Percentiles rank a stretch among this genome's conserved stretches.
phyloP scores from a whole-genome alignment of 2,329 filamentous ascomycete species.

The Cladosporium sp. region DNA sequence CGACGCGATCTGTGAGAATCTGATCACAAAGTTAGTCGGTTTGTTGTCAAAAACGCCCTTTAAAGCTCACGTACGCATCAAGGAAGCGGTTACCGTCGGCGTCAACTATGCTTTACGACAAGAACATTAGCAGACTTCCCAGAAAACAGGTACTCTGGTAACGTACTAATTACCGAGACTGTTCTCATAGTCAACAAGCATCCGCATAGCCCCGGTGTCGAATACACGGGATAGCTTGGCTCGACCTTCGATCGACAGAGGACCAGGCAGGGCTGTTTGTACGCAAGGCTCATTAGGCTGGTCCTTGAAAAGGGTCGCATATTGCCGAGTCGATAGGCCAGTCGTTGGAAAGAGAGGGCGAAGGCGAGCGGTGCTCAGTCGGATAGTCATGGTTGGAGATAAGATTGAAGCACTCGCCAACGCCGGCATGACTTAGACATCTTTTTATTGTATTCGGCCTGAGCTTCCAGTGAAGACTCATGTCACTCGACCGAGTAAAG shows the following conservation, averaged over 20 bases:
- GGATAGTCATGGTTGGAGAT: not conserved
- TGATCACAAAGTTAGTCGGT: no score
- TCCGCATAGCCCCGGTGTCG: not conserved
- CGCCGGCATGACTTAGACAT: no score
- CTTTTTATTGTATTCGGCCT: no score
- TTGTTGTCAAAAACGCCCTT: no score
- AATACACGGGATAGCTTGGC: not conserved
- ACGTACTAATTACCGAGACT: not conserved
- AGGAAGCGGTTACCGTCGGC: not conserved
- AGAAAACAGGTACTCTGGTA: not conserved
- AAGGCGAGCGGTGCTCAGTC: not conserved
- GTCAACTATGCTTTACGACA: not conserved
- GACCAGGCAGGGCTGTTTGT: not conserved
- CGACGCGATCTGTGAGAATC: slow-evolving; percentile 81
- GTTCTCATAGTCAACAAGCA: not conserved
- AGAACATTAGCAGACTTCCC: not conserved
- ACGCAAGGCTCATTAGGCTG: not conserved
- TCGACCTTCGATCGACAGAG: not conserved
- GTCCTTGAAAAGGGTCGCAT: not conserved
- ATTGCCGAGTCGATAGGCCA: not conserved
- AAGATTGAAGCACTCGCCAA: no score
- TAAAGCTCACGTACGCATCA: not conserved
- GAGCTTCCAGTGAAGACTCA: no score
- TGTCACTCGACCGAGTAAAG: no score
- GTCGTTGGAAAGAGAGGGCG: not conserved